These are phyloP conservation scores for Cymbopogon citratus DNA, from an alignment of 176 grass and related monocot genomes.

Conservation along the genomic window DNA sequence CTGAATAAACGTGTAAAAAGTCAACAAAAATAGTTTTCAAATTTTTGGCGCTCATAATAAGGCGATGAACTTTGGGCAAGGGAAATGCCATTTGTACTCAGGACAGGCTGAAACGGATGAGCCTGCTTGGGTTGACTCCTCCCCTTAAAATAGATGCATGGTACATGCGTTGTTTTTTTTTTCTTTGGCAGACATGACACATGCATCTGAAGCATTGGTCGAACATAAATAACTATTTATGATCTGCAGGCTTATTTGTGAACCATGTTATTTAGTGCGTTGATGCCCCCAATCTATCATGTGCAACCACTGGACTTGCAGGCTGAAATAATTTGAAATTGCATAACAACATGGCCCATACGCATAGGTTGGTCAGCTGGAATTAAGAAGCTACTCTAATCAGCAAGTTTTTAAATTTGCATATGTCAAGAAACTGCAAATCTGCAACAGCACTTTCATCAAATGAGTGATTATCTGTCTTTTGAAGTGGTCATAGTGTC, in stretches of 20 bases:
- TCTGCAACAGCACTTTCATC: background rate
- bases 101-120: constrained; percentile 19
- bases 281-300: constrained; percentile 18
- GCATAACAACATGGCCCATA: background rate
- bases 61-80: constrained; percentile 2
- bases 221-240: constrained; percentile 1
- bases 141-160: constrained; percentile 26
- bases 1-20: background rate
- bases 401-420: background rate
- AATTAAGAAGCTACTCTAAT: constrained; percentile 1
- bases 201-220: constrained; percentile 19
- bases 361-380: background rate
- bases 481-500: background rate
- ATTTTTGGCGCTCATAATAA: background rate
- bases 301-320: background rate
- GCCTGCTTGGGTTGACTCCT: constrained; percentile 33
- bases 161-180: constrained; percentile 1
- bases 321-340: background rate
- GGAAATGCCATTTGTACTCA: background rate
- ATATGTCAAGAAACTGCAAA: background rate
- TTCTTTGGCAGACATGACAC: constrained; percentile 7
- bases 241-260: too few relatives aligned
- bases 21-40: constrained; percentile 3
- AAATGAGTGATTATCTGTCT: constrained; percentile 6
- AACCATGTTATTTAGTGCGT: background rate